phyloP scores from a whole-genome alignment of 2,329 filamentous ascomycete species.

The Xylaria sp. region DNA sequence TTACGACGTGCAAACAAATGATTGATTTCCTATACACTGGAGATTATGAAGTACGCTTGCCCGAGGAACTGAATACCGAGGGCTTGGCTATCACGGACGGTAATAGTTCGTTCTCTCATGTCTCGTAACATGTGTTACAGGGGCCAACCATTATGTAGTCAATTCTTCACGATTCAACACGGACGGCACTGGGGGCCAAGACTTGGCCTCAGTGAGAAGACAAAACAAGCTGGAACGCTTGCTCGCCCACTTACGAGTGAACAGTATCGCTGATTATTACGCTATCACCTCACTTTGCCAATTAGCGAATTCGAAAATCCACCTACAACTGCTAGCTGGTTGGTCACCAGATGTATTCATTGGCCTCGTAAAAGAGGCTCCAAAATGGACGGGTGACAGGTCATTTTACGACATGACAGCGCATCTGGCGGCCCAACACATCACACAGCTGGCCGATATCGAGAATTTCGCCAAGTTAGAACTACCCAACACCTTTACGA shows the following conservation, averaged over 20 bases:
- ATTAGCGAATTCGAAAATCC: neutral
- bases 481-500: neutral
- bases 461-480: neutral
- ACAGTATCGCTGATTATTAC: neutral
- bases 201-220: no score
- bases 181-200: neutral
- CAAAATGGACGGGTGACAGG: neutral
- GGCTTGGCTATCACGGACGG: neutral
- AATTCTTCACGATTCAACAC: neutral
- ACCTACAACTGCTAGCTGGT: neutral
- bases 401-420: neutral
- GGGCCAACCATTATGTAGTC: neutral
- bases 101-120: neutral
- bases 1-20: constrained; percentile 8
- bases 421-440: neutral
- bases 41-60: neutral
- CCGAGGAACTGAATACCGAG: neutral
- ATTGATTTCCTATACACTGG: constrained; percentile 18
- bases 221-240: neutral
- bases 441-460: neutral
- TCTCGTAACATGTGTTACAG: neutral
- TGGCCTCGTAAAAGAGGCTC: neutral
- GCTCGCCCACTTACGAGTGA: neutral
- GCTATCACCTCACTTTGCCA: neutral
- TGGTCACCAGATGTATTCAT: neutral